A percentile compares a stretch with the other conserved stretches of the same genome.
phyloP scores from a whole-genome alignment of 768 basidiomycete genomes.

The Panaeolus papilionaceus region DNA sequence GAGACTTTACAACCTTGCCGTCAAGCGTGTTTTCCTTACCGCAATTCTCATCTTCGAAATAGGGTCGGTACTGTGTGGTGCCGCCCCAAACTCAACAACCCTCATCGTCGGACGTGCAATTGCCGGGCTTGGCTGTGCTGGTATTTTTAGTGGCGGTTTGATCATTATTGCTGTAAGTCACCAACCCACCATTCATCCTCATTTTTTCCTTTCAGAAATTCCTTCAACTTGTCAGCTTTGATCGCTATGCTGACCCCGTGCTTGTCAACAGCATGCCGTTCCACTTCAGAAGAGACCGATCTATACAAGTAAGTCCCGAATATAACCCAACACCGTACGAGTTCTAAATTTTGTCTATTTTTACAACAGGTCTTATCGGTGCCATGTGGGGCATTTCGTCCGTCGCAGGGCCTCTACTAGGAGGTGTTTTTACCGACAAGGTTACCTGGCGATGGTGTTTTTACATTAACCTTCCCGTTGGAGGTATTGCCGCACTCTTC shows the following conservation, averaged over 20 bases:
- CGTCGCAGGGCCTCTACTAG: constrained; percentile 39
- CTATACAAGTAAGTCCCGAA: constrained; percentile 4
- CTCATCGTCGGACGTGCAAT: constrained; percentile 32
- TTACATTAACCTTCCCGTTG: constrained; percentile 30
- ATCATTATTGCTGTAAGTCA: constrained; percentile 26
- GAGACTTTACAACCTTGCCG: constrained; percentile 23
- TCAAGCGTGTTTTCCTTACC: constrained; percentile 26
- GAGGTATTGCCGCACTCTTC: constrained; percentile 23
- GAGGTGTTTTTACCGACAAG: constrained; percentile 41
- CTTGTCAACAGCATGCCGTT: constrained; percentile 11
- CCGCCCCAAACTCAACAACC: constrained; percentile 27
- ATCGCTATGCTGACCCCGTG: background rate
- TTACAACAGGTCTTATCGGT: constrained; percentile 25
- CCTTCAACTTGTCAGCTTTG: background rate
- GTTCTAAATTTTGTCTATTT: background rate
- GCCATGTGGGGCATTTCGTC: constrained; percentile 43
- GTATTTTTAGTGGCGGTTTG: constrained; percentile 26
- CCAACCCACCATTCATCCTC: background rate
- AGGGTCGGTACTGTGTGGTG: constrained; percentile 44
- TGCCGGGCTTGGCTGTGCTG: constrained; percentile 30
- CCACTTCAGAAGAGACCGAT: constrained; percentile 29
- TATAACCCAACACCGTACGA: background rate
- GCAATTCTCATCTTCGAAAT: constrained; percentile 29
- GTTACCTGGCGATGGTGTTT: constrained; percentile 33
- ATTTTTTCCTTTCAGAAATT: background rate